A percentile compares a stretch with the other conserved stretches of the same genome.
Conservation (phyloP, 2,329 filamentous ascomycete genomes). For the Fusarium domesticum region DNA sequence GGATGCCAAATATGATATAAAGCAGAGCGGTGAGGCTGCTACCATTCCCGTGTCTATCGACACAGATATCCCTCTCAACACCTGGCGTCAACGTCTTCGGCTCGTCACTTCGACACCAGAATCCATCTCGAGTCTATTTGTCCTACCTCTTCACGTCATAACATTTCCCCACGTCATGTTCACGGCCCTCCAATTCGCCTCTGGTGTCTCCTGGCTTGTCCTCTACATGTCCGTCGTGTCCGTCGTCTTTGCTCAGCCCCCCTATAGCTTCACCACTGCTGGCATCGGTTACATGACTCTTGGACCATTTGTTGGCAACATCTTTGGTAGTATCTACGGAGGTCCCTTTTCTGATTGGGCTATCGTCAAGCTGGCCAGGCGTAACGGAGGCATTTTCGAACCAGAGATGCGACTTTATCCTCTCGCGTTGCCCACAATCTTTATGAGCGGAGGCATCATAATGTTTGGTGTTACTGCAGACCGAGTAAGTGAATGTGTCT, state of each 20-base stretch:
- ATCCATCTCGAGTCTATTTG: constrained; percentile 13
- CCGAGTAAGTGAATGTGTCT: constrained; percentile 23
- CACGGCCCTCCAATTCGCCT: constrained; percentile 39
- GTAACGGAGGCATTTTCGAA: constrained; percentile 42
- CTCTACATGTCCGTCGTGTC: constrained; percentile 30
- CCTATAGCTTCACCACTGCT: constrained; percentile 28
- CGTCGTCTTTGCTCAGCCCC: constrained; percentile 36
- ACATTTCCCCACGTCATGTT: constrained; percentile 40
- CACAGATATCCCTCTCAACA: constrained; percentile 13
- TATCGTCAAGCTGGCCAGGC: constrained; percentile 36
- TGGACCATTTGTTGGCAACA: constrained; percentile 37
- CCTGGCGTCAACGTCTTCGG: constrained; percentile 18
- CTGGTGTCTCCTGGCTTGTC: constrained; percentile 24
- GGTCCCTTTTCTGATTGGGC: constrained; percentile 39
- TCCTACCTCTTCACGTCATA: constrained; percentile 20
- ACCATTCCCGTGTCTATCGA: background rate
- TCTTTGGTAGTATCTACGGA: constrained; percentile 39
- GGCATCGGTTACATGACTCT: constrained; percentile 31
- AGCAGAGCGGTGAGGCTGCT: background rate
- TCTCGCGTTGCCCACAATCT: constrained; percentile 29
- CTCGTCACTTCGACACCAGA: constrained; percentile 20
- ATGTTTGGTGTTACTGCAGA: constrained; percentile 40
- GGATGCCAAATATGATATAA: background rate
- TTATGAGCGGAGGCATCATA: constrained; percentile 36
- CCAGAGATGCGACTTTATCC: constrained; percentile 43